Percentiles rank a stretch among this genome's conserved stretches.
Conservation (phyloP, 2,329 filamentous ascomycete genomes). For the Teratosphaeria nubilosa region DNA sequence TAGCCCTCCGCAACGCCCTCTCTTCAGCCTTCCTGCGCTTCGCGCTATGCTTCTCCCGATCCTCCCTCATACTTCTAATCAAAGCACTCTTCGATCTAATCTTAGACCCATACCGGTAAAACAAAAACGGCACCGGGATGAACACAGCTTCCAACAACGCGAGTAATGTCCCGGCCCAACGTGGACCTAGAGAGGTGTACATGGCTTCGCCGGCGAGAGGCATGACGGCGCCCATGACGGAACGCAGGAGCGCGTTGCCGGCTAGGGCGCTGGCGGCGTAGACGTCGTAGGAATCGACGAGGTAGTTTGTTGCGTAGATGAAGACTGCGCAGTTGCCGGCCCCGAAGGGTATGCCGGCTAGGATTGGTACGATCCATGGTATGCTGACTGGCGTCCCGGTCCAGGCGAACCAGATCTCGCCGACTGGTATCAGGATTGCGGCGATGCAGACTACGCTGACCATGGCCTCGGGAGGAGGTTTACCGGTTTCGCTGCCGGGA, state of each 20-base stretch:
- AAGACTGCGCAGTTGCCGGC: constrained; percentile 68
- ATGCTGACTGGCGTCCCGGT: constrained; percentile 68
- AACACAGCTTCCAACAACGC: constrained; percentile 62
- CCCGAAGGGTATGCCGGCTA: constrained; percentile 71
- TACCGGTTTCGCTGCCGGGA: constrained; percentile 54
- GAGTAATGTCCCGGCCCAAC: constrained; percentile 70
- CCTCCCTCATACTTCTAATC: constrained; percentile 40
- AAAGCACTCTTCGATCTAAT: constrained; percentile 47
- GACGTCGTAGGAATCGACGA: constrained; percentile 68
- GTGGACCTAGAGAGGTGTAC: constrained; percentile 58
- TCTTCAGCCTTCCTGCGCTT: constrained; percentile 28
- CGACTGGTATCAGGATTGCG: constrained; percentile 61
- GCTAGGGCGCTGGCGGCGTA: constrained; percentile 74
- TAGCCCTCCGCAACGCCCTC: constrained; percentile 16
- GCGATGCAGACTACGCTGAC: constrained; percentile 72
- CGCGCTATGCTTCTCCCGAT: constrained; percentile 37
- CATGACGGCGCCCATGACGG: constrained; percentile 63
- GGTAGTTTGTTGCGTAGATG: constrained; percentile 73
- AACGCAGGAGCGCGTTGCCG: constrained; percentile 66
- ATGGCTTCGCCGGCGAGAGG: constrained; percentile 65
- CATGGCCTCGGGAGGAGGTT: constrained; percentile 66
- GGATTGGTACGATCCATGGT: constrained; percentile 71
- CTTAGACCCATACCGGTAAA: constrained; percentile 50
- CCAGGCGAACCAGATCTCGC: constrained; percentile 82
- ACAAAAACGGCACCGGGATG: constrained; percentile 71